Evolutionary conservation across 176 grass and related monocot genomes (phyloP).

Genomic region (Musa acuminata): DNA sequence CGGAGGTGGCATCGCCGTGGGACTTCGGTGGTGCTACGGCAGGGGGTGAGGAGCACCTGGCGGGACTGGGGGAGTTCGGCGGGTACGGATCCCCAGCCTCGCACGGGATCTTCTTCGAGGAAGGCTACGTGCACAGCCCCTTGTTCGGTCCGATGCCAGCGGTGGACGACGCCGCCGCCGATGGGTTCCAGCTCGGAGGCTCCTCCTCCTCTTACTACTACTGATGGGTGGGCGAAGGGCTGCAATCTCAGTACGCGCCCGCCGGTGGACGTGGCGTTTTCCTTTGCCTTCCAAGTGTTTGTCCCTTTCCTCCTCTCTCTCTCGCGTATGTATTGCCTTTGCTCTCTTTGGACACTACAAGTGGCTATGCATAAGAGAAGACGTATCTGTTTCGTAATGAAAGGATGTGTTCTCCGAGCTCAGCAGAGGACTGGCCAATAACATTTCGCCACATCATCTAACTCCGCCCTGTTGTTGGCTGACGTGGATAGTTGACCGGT

Average conservation of each 20-base stretch:
- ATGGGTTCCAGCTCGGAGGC: constrained; percentile 89
- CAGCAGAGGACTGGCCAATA: too few relatives aligned
- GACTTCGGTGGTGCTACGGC: not conserved
- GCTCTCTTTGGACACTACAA: not conserved
- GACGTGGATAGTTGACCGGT: too few relatives aligned
- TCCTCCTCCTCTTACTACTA: constrained; percentile 69
- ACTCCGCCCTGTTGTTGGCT: too few relatives aligned
- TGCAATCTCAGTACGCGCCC: not conserved
- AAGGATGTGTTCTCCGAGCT: not conserved
- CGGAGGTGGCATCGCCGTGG: constrained; percentile 15
- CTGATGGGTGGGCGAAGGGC: constrained; percentile 7
- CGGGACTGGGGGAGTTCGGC: not conserved
- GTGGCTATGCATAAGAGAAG: not conserved
- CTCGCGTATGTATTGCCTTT: too few relatives aligned
- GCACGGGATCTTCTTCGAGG: constrained; percentile 84
- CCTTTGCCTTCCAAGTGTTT: not conserved
- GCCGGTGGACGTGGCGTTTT: not conserved
- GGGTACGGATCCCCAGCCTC: constrained; percentile 27
- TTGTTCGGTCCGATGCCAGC: constrained; percentile 90
- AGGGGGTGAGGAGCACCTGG: not conserved
- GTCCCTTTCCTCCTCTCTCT: not conserved
- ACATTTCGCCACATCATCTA: too few relatives aligned
- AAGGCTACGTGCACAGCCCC: constrained; percentile 96
- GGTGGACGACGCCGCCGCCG: constrained; percentile 53
- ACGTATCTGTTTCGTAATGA: not conserved